Evolutionary conservation across 257 asterid genomes (phyloP).

Genomic region (Galeopsis tetrahit): DNA sequence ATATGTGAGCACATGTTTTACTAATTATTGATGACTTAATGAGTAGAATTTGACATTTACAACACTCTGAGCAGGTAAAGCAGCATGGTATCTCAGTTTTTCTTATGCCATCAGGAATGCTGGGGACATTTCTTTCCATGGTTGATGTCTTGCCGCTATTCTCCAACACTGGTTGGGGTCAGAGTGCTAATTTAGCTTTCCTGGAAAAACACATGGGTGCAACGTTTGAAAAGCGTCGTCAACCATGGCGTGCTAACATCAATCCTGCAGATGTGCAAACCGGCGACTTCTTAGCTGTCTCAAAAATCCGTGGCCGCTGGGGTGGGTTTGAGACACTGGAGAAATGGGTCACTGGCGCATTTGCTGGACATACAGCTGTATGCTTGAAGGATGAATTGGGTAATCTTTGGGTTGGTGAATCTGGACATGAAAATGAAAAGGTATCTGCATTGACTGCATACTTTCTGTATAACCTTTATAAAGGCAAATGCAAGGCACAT

Average conservation of each 20-base stretch:
- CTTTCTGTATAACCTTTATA: not conserved
- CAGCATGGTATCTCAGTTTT: conserved; percentile 94
- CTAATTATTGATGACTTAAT: not conserved
- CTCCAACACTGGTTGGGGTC: conserved; percentile 97
- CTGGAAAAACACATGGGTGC: conserved; percentile 97
- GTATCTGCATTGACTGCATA: conserved; percentile 50
- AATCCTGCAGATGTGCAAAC: conserved; percentile 87
- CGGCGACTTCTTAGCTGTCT: conserved; percentile 95
- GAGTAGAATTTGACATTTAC: conserved; percentile 30
- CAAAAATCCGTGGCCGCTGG: conserved; percentile 99
- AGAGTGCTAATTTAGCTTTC: conserved; percentile 90
- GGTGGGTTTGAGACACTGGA: conserved; percentile 99
- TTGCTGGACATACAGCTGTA: conserved; percentile 98
- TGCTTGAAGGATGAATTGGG: conserved; percentile 92
- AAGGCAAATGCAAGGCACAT: not conserved
- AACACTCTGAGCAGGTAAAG: conserved; percentile 70
- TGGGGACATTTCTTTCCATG: conserved; percentile 91
- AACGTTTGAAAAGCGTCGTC: conserved; percentile 71
- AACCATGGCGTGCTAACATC: conserved; percentile 69
- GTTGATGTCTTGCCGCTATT: conserved; percentile 94
- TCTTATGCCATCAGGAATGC: conserved; percentile 99
- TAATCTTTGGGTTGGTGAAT: conserved; percentile 96
- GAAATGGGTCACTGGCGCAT: conserved; percentile 99
- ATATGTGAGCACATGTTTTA: conserved; percentile 57
- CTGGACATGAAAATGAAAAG: conserved; percentile 98